Base-by-base conservation (phyloP, 2,329 filamentous ascomycete genomes). In the Lasiodiplodia hormozganensis region DNA sequence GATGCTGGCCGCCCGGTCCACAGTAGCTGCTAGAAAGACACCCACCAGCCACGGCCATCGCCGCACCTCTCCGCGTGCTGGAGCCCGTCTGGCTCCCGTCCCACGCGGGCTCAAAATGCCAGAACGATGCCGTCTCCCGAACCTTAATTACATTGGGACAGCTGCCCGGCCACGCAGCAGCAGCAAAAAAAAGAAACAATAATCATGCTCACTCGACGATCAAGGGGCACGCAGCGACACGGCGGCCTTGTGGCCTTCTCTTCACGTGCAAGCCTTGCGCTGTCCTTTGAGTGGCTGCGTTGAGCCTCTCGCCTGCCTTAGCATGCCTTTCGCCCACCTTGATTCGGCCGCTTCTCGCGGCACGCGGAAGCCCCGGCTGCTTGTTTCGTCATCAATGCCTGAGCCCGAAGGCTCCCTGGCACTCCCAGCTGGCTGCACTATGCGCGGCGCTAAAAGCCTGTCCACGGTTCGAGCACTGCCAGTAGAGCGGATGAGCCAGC, bases 361-460 rank as follows among this genome's bases (percentile, higher is more conserved):
- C 43, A 64, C 60, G 60, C 60, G 60, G 43, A 64, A 52, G 43
- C 18, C 47, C 60, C 47, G 60, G 43, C 60, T 51, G 60, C 60
- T 52, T 64, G 60, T 64, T 64, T 52, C 60, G 60, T 64, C 60
- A 64, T 62, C 58, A 62, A 51, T 52, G 51, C 47, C 60, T 64
- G 43, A 52, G 31, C 25, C 58, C 58, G 40, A 62, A 64, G 54
- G 47, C 60, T 52, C 60, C 47, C 60, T 64, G 60, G 60, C 40
- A 62, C 58, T 49, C 21, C 40, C 25, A 43, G n/a, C 58, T 62
- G 40, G 58, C 40, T 51, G 40, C 40, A 62, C 58, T 62, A 52
- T 23, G 60, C 43, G 21, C 43, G 28, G 60, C 60, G 60, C 60
- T 64, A 64, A 52, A n/a, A 14, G 25, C 28, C 60, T 16, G 23